phyloP scores from a whole-genome alignment of 495 filamentous ascomycete species.

The Echria macrotheca region DNA sequence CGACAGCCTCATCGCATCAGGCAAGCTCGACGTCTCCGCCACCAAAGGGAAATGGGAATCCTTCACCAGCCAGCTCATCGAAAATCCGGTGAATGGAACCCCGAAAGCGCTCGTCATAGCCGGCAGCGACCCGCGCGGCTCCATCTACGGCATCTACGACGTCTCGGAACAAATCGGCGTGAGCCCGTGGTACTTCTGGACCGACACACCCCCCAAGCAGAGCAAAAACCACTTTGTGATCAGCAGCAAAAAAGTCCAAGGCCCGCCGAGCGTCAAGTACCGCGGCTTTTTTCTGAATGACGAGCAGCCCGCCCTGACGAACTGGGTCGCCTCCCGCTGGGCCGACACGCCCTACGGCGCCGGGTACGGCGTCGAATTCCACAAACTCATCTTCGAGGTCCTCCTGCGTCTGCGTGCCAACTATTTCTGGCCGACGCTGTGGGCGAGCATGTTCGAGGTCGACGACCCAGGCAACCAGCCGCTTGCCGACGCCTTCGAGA shows the following conservation, averaged over 20 bases:
- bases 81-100: constrained; percentile 53
- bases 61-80: constrained; percentile 55
- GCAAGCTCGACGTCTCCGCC: constrained; percentile 46
- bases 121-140: constrained; percentile 62
- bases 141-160: constrained; percentile 69
- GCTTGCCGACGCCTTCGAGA: constrained; percentile 64
- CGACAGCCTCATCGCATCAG: constrained; percentile 49
- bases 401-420: constrained; percentile 65
- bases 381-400: constrained; percentile 65
- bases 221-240: constrained; percentile 52
- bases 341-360: constrained; percentile 46
- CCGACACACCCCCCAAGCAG: constrained; percentile 56
- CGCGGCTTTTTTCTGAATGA: constrained; percentile 78
- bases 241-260: constrained; percentile 49
- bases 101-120: constrained; percentile 61
- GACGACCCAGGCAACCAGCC: constrained; percentile 64
- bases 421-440: constrained; percentile 70
- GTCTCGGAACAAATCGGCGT: constrained; percentile 73
- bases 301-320: constrained; percentile 65
- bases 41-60: constrained; percentile 66
- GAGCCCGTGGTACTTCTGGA: constrained; percentile 73
- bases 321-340: constrained; percentile 54
- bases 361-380: constrained; percentile 59
- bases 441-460: constrained; percentile 64
- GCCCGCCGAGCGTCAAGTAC: constrained; percentile 63